These are phyloP conservation scores for Macrophomina pseudophaseolina DNA, from an alignment of 2,329 filamentous ascomycete genomes.

Conservation along the genomic window DNA sequence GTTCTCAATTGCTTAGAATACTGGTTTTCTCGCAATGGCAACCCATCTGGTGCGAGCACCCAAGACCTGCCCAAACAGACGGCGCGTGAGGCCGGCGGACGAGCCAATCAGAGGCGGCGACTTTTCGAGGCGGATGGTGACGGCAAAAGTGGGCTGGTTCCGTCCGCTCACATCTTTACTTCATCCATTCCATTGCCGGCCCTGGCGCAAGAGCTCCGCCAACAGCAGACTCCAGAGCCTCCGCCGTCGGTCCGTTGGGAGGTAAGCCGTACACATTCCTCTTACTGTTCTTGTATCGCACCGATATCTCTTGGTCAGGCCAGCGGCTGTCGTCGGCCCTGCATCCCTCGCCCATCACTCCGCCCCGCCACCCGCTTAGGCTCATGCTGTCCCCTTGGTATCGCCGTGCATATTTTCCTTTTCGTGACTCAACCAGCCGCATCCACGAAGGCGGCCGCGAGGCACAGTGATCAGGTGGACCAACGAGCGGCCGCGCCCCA, in stretches of 20 bases:
- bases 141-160: conserved; percentile 11
- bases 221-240: background rate
- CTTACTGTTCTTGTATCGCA: background rate
- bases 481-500: background rate
- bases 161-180: background rate
- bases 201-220: background rate
- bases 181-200: background rate
- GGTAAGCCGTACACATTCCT: background rate
- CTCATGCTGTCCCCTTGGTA: background rate
- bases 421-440: conserved; percentile 6
- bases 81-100: background rate
- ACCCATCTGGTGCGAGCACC: background rate
- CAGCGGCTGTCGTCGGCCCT: conserved; percentile 12
- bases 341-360: background rate
- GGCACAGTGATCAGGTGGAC: conserved; percentile 4
- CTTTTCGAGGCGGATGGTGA: conserved; percentile 15
- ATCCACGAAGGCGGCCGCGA: background rate
- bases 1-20: background rate
- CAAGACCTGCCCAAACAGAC: background rate
- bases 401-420: background rate
- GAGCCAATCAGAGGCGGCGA: background rate
- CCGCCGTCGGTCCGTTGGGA: background rate
- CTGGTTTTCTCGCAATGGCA: no score
- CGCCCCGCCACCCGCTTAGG: conserved; percentile 1
- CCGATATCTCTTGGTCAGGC: background rate